Conservation (phyloP, 1,139 yeast genomes). For the Barnettozyma hawaiiensis region DNA sequence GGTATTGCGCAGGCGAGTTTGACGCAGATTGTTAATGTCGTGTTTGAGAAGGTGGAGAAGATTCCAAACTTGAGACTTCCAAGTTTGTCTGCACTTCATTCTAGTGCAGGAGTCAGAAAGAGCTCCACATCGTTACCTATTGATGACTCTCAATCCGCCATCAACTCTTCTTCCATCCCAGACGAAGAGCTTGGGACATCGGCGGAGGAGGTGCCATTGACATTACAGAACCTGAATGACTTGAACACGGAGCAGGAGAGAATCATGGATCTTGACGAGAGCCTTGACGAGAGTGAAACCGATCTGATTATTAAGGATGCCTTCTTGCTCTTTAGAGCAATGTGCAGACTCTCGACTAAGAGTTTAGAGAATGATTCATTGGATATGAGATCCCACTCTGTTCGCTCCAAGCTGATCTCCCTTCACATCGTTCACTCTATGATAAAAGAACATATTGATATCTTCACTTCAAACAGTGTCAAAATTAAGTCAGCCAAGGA, state of each 20-base stretch:
- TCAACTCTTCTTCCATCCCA: constrained; percentile 10
- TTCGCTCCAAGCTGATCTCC: constrained; percentile 84
- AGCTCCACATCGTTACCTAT: constrained; percentile 8
- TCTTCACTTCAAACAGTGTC: constrained; percentile 64
- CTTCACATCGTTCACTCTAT: constrained; percentile 85
- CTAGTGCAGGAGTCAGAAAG: constrained; percentile 4
- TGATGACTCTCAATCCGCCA: constrained; percentile 3
- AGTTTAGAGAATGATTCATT: constrained; percentile 63
- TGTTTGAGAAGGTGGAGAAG: constrained; percentile 67
- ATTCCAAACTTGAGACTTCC: constrained; percentile 16
- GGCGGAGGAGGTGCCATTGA: constrained; percentile 35
- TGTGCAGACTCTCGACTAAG: constrained; percentile 89
- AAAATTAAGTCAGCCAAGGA: constrained; percentile 57
- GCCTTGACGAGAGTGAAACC: constrained; percentile 43
- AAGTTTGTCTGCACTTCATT: constrained; percentile 6
- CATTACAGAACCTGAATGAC: constrained; percentile 53
- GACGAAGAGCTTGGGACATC: constrained; percentile 4
- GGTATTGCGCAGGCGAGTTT: constrained; percentile 93
- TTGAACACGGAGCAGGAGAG: constrained; percentile 53
- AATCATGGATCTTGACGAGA: constrained; percentile 40
- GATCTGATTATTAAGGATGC: constrained; percentile 85
- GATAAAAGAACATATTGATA: constrained; percentile 76
- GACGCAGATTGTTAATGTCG: constrained; percentile 82
- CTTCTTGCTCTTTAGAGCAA: constrained; percentile 83
- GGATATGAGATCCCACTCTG: constrained; percentile 88